Evolutionary conservation across 2,329 filamentous ascomycete species (phyloP).

Genomic region (Biscogniauxia sp.): DNA sequence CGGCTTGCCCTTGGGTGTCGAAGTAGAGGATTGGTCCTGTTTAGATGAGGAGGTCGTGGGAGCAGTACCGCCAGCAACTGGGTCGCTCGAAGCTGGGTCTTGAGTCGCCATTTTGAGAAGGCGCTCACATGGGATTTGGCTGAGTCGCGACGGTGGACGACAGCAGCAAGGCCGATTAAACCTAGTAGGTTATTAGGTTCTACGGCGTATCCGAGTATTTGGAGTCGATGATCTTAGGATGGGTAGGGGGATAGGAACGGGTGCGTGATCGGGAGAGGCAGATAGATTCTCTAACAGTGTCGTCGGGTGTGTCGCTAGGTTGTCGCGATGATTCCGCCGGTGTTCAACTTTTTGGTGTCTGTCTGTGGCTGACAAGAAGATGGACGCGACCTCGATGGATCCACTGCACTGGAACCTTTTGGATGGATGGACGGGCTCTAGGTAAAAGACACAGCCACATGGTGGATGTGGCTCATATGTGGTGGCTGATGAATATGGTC

Average conservation of each 20-base stretch:
- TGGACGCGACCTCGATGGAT: not conserved
- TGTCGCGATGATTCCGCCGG: conserved; percentile 17
- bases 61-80: conserved; percentile 18
- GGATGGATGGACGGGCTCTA: too few species aligned
- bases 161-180: conserved; percentile 4
- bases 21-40: conserved; percentile 29
- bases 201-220: not conserved
- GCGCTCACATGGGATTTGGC: conserved; percentile 18
- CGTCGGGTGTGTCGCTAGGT: conserved; percentile 10
- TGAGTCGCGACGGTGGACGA: conserved; percentile 10
- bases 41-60: conserved; percentile 26
- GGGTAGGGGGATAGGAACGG: not conserved
- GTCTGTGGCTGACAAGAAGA: conserved; percentile 16
- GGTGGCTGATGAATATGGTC: not conserved
- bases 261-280: conserved; percentile 1
- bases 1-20: conserved; percentile 31
- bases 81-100: conserved; percentile 22
- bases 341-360: conserved; percentile 16
- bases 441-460: not conserved
- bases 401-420: too few species aligned
- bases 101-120: conserved; percentile 29
- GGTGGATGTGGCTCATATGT: not conserved
- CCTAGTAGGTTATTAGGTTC: not conserved
- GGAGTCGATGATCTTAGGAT: not conserved
- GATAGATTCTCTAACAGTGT: conserved; percentile 10